Percentiles rank a stretch among this genome's conserved stretches.
phyloP scores from a whole-genome alignment of 495 filamentous ascomycete genomes.

The Xylaria longipes region DNA sequence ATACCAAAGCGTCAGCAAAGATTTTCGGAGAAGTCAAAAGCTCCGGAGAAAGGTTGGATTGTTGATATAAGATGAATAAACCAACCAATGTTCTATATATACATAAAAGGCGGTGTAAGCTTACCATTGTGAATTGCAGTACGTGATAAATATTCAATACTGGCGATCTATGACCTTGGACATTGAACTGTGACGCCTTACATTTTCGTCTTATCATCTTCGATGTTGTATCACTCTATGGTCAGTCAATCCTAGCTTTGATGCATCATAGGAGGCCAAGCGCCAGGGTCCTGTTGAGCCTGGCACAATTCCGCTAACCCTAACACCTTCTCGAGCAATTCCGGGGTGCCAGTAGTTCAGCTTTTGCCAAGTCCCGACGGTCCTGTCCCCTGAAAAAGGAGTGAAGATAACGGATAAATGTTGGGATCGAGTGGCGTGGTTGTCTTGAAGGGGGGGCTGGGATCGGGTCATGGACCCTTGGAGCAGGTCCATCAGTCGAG shows the following conservation, averaged over 20 bases:
- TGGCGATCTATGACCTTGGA: neutral
- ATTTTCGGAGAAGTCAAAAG: slow-evolving; percentile 31
- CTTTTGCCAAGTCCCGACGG: neutral
- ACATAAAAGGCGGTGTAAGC: slow-evolving; percentile 2
- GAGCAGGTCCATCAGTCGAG: neutral
- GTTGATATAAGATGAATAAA: slow-evolving; percentile 43
- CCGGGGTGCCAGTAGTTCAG: neutral
- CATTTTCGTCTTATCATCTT: neutral
- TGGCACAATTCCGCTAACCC: neutral
- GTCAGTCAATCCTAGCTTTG: neutral
- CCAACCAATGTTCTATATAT: slow-evolving; percentile 37
- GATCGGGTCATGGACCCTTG: neutral
- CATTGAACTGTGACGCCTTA: neutral
- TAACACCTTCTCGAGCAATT: slow-evolving; percentile 14
- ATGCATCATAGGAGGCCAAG: neutral
- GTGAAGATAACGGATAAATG: neutral
- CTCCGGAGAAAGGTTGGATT: slow-evolving; percentile 40
- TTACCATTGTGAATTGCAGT: slow-evolving; percentile 10
- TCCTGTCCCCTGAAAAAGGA: neutral
- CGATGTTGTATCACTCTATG: neutral
- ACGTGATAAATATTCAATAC: neutral
- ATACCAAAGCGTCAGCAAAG: slow-evolving; percentile 37
- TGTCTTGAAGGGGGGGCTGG: slow-evolving; percentile 1
- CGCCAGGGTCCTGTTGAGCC: neutral
- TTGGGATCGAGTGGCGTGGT: slow-evolving; percentile 2